phyloP scores from a whole-genome alignment of 2,329 filamentous ascomycete genomes.

The Talaromyces sp. region DNA sequence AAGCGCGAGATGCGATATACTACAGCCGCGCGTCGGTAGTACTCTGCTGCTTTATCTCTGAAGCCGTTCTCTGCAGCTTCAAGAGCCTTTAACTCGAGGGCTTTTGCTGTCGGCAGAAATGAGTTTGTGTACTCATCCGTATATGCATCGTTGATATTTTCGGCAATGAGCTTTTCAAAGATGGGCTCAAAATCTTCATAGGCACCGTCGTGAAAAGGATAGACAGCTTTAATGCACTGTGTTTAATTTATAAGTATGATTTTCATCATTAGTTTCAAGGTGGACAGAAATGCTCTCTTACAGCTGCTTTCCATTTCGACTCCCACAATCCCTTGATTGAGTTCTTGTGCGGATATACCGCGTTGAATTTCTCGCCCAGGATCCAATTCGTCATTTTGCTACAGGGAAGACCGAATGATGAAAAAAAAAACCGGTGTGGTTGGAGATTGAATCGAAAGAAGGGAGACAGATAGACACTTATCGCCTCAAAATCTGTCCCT shows the following conservation, averaged over 20 bases:
- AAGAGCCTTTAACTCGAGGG: constrained; percentile 54
- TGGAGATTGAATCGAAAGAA: background rate
- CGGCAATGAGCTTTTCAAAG: constrained; percentile 59
- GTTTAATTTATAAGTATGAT: background rate
- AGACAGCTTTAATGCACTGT: constrained; percentile 58
- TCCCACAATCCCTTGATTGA: constrained; percentile 66
- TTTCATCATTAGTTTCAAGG: background rate
- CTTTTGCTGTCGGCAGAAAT: constrained; percentile 60
- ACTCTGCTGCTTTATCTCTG: constrained; percentile 53
- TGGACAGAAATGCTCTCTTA: constrained; percentile 34
- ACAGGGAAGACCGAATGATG: background rate
- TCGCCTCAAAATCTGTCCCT: background rate
- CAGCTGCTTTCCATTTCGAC: constrained; percentile 70
- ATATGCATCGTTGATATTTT: constrained; percentile 63
- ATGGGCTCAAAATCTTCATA: constrained; percentile 68
- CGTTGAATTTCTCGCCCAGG: constrained; percentile 48
- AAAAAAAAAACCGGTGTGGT: background rate
- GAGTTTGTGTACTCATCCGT: constrained; percentile 61
- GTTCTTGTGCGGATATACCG: constrained; percentile 55
- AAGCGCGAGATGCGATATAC: constrained; percentile 73
- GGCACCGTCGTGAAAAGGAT: constrained; percentile 71
- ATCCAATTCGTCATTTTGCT: constrained; percentile 27
- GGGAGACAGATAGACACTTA: background rate
- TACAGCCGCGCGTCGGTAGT: constrained; percentile 68
- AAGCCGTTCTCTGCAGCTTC: constrained; percentile 50